A percentile compares a stretch with the other conserved stretches of the same genome.
phyloP scores from a whole-genome alignment of 106 monocot species.

The Dioscorea alata region DNA sequence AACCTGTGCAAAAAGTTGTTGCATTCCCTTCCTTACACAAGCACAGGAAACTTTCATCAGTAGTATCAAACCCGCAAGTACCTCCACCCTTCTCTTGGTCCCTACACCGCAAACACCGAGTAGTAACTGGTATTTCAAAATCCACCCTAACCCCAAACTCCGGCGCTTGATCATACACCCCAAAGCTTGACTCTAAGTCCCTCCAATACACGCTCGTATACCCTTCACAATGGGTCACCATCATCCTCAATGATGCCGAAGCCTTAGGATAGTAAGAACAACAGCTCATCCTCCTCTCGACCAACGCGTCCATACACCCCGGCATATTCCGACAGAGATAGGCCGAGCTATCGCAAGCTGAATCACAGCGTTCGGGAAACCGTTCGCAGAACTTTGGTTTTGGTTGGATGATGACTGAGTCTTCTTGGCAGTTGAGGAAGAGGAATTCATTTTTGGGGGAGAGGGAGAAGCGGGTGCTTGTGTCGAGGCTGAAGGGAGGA shows the following conservation, averaged over 20 bases:
- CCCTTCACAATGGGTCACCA: slow-evolving; percentile 57
- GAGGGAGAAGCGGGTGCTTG: slow-evolving; percentile 67
- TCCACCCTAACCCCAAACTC: slow-evolving; percentile 75
- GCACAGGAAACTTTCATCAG: slow-evolving; percentile 34
- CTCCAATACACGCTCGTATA: slow-evolving; percentile 77
- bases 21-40: slow-evolving; percentile 54
- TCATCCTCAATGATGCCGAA: slow-evolving; percentile 62
- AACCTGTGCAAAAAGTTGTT: slow-evolving; percentile 62
- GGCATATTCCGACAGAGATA: slow-evolving; percentile 78
- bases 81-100: slow-evolving; percentile 41
- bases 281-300: slow-evolving; percentile 26
- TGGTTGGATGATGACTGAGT: slow-evolving; percentile 49
- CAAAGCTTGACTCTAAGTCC: slow-evolving; percentile 9
- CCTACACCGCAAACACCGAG: slow-evolving; percentile 44
- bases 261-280: slow-evolving; percentile 65
- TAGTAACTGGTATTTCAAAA: slow-evolving; percentile 67
- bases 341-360: slow-evolving; percentile 61
- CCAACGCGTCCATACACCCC: slow-evolving; percentile 31
- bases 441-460: slow-evolving; percentile 67
- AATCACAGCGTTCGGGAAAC: slow-evolving; percentile 69
- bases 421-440: slow-evolving; percentile 75
- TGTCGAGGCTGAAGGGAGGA: slow-evolving; percentile 71
- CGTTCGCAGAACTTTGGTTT: slow-evolving; percentile 51
- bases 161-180: slow-evolving; percentile 57
- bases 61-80: slow-evolving; percentile 56